A percentile compares a stretch with the other conserved stretches of the same genome.
Evolutionary conservation across 805 yeast genomes (phyloP).

Genomic region (Saccharomyces jurei): DNA sequence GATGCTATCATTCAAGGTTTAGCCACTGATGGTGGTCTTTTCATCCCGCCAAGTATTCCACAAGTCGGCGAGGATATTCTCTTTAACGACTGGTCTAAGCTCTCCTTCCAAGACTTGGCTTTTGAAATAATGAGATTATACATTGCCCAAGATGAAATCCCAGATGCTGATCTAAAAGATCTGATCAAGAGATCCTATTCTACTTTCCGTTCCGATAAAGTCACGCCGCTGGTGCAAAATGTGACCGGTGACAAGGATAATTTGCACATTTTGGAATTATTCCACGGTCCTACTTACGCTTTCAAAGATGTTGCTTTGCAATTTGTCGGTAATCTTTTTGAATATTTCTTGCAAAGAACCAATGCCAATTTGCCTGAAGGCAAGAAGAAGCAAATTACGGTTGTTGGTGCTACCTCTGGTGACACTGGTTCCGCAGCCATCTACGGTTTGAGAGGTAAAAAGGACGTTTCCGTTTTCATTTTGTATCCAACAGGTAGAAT

Average conservation of each 20-base stretch:
- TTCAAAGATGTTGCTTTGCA: constrained; percentile 98
- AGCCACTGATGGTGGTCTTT: constrained; percentile 95
- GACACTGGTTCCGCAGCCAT: constrained; percentile 99
- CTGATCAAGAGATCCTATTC: constrained; percentile 72
- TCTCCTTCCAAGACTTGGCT: constrained; percentile 80
- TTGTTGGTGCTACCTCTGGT: constrained; percentile 98
- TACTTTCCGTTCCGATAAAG: constrained; percentile 80
- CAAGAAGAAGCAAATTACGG: constrained; percentile 76
- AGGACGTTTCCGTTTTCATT: constrained; percentile 95
- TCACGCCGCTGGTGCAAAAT: constrained; percentile 66
- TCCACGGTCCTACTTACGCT: constrained; percentile 99
- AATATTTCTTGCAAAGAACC: constrained; percentile 74
- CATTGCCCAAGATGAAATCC: constrained; percentile 64
- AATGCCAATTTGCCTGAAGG: constrained; percentile 48
- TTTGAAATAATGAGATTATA: constrained; percentile 76
- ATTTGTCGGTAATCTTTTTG: constrained; percentile 94
- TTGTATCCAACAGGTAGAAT: constrained; percentile 95
- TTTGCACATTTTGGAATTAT: constrained; percentile 76
- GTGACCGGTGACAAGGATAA: constrained; percentile 50
- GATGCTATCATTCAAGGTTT: constrained; percentile 82
- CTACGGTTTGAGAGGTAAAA: constrained; percentile 92
- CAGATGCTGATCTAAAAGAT: constrained; percentile 53
- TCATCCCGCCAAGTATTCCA: constrained; percentile 80
- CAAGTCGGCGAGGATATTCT: constrained; percentile 46
- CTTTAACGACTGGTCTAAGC: constrained; percentile 58